phyloP scores from a whole-genome alignment of 148 eudicot species.

The Cornus controversa region DNA sequence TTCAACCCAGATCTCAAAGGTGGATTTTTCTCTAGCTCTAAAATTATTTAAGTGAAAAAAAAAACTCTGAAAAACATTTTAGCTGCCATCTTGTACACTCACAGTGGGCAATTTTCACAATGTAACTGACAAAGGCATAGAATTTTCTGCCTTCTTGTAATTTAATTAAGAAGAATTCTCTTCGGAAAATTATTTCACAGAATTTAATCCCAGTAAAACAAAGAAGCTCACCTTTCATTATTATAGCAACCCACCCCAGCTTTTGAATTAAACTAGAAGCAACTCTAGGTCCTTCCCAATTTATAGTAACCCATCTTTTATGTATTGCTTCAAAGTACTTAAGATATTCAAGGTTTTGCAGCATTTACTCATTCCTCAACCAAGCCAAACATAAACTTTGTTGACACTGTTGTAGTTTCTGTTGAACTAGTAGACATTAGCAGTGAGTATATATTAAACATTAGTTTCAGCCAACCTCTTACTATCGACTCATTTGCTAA shows the following conservation, averaged over 20 bases:
- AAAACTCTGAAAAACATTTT: not conserved
- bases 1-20: not conserved
- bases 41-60: too few relatives aligned
- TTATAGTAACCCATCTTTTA: not conserved
- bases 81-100: not conserved
- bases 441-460: not conserved
- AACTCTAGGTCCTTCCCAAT: not conserved
- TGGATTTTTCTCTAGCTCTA: not conserved
- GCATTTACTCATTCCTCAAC: not conserved
- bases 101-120: not conserved
- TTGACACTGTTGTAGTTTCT: not conserved
- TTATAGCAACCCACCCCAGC: not conserved
- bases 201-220: not conserved
- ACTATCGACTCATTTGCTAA: not conserved
- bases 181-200: not conserved
- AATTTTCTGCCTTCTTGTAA: not conserved
- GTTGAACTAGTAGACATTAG: not conserved
- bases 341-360: not conserved
- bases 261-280: not conserved
- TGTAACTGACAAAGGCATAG: not conserved
- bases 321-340: not conserved
- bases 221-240: not conserved
- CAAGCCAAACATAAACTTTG: not conserved
- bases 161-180: not conserved
- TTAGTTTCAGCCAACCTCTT: slow-evolving; percentile 1